Evolutionary conservation across 345 rosid species (phyloP).

Genomic region (Cardamine resedifolia): DNA sequence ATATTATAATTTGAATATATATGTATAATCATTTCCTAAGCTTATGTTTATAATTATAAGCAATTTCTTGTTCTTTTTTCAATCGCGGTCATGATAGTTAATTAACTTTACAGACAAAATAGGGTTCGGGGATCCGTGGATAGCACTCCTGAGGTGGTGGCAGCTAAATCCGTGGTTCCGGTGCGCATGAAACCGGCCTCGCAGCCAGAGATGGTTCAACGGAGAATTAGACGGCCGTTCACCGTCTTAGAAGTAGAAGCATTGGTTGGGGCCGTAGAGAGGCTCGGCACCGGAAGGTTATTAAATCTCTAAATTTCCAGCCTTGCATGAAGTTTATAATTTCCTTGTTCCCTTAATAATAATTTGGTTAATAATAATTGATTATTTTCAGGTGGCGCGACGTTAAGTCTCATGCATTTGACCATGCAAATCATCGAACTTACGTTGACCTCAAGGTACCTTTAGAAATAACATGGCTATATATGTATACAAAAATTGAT

Average conservation of each 20-base stretch:
- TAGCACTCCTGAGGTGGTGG: neutral
- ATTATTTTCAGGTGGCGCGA: conserved; percentile 76
- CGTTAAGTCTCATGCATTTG: conserved; percentile 78
- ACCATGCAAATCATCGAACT: conserved; percentile 82
- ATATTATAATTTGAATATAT: too few relatives aligned
- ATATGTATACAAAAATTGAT: neutral
- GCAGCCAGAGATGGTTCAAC: conserved; percentile 63
- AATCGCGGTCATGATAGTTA: neutral
- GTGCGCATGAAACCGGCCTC: conserved; percentile 33
- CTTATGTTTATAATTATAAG: neutral
- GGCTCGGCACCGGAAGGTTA: conserved; percentile 92
- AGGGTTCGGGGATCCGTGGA: neutral
- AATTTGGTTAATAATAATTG: neutral
- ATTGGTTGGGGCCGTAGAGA: conserved; percentile 84
- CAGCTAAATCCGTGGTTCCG: conserved; percentile 10
- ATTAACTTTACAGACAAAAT: neutral
- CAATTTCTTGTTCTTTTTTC: neutral
- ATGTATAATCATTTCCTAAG: neutral
- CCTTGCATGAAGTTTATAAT: neutral
- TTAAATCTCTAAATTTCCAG: neutral
- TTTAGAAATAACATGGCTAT: neutral
- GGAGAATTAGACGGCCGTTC: conserved; percentile 94
- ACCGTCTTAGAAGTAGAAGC: conserved; percentile 92
- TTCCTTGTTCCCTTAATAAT: neutral
- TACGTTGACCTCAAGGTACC: conserved; percentile 88